Base-by-base conservation (phyloP, 2,329 filamentous ascomycete species). In the Pleurostoma richardsiae region DNA sequence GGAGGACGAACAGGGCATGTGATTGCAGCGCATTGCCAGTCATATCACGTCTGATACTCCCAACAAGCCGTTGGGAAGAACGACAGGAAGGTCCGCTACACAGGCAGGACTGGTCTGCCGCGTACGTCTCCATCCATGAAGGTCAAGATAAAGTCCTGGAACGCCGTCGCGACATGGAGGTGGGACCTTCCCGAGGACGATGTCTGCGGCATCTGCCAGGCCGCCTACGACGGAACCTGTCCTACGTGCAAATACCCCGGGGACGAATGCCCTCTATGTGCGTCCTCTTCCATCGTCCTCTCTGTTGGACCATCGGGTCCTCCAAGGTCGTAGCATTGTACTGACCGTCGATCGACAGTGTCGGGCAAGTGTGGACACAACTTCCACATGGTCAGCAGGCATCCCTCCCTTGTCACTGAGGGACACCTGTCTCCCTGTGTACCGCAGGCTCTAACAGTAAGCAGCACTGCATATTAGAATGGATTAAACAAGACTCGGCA, bases 121-220 rank as follows among this genome's bases (percentile, higher is more conserved):
- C 19, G 19, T 19, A 19, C 19, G 19, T 19, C 19, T 19, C 5
- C 28, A 31, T 29, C 44, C 45, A 99, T 99, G 94, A 97, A 96
- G 71, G 90, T 97, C 72, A 94, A 83, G 42, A 94, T 97, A 69
- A 88, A 86, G 60, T 82, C 89, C 63, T 97, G 92, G 90, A 86
- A 94, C 60, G 88, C 90, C 4, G 90, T 99, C 52, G 94, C 94
- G 19, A 92, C 90, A 46, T 99, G 94, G 94, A 85, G 89, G 54
- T 99, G 94, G 94, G 89, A 97, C 65, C 88, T 97, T 60, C 90
- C 92, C 28, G 90, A 96, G 59, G 92, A 96, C 70, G 92, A 99
- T 64, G 91, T 97, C 52, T 99, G 94, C 59, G 94, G 94, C 59
- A 99, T 99, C 71, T 99, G 94, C 70, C 92, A 95, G 64, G 91